Base-by-base conservation (phyloP, 768 basidiomycete species). In the Pleurotus cornucopiae region DNA sequence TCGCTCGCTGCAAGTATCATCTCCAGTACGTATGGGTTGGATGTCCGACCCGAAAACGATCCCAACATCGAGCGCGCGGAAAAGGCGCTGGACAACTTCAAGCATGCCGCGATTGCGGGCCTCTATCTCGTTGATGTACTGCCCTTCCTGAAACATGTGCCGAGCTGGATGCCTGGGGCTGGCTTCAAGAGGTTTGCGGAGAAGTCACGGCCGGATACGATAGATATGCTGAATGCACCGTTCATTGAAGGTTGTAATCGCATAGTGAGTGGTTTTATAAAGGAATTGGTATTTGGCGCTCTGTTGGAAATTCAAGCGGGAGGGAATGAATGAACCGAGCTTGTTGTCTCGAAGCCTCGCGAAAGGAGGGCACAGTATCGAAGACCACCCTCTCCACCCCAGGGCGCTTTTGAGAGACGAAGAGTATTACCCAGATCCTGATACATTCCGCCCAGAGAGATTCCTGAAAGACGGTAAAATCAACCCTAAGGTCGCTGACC, bases 21-120 rank as follows among this genome's bases (percentile, higher is more conserved):
- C 16, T 53, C 54, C 6, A 57, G 63, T n/a, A 61, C 69, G 13
- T 73, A 74, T 45, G 73, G 71, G 9, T 67, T 71, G 34, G 64
- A 73, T 40, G 63, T 71, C 49, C 54, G 58, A 3, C 67, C 64
- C n/a, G 55, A 58, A 5, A 57, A 72, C 21, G 68, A 74, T 56
- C 48, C 48, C 16, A 67, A 69, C 37, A 67, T 73, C 38, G 53
- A 55, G 13, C 59, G 69, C 1, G 67, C 61, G 5, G 68, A 72
- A 16, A 53, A 59, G 0, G 71, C 67, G 14, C 66, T 64, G 13
- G 37, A 61, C 64, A 46, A 66, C 61, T 58, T 43, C 70, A 30
- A 57, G 60, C 2, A 62, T 63, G 4, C 56, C 61, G 18, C 59
- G 63, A 52, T 64, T 68, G 49, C 70, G 67, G 3, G 69, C 67